These are phyloP conservation scores for Xylaria sp. DNA, from an alignment of 2,329 filamentous ascomycete genomes.

Conservation along the genomic window DNA sequence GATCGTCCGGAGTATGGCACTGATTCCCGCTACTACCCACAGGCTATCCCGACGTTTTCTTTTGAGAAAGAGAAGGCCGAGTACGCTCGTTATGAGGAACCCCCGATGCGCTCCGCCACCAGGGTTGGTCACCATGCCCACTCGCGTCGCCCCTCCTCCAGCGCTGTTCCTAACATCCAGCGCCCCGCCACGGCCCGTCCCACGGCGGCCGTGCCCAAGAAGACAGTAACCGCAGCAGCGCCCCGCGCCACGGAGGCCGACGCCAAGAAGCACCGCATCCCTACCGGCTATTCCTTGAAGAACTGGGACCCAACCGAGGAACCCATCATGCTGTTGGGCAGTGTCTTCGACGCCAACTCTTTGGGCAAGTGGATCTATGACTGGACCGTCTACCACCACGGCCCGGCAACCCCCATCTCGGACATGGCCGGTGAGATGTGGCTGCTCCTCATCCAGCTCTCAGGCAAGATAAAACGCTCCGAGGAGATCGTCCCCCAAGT, in stretches of 20 bases:
- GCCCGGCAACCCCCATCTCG: conserved; percentile 82
- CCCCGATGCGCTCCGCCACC: conserved; percentile 53
- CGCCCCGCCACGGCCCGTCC: conserved; percentile 65
- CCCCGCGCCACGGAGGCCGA: conserved; percentile 68
- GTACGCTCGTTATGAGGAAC: conserved; percentile 57
- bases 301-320: conserved; percentile 97
- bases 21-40: conserved; percentile 68
- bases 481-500: conserved; percentile 82
- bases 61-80: conserved; percentile 55
- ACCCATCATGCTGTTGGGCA: conserved; percentile 92
- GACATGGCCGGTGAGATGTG: conserved; percentile 95
- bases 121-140: conserved; percentile 55
- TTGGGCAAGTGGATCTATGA: conserved; percentile 99
- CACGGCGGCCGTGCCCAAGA: conserved; percentile 55
- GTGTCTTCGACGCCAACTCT: conserved; percentile 97
- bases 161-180: conserved; percentile 56
- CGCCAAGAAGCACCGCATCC: conserved; percentile 77
- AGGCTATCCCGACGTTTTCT: conserved; percentile 56
- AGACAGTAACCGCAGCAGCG: conserved; percentile 48
- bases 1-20: conserved; percentile 66
- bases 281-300: conserved; percentile 91
- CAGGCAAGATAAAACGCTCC: conserved; percentile 91
- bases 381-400: conserved; percentile 95
- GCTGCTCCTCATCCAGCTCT: conserved; percentile 92
- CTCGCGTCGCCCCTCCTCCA: conserved; percentile 61